Base-by-base conservation (phyloP, 78 protist genomes). In the Dictyostelium brefeldianum region DNA sequence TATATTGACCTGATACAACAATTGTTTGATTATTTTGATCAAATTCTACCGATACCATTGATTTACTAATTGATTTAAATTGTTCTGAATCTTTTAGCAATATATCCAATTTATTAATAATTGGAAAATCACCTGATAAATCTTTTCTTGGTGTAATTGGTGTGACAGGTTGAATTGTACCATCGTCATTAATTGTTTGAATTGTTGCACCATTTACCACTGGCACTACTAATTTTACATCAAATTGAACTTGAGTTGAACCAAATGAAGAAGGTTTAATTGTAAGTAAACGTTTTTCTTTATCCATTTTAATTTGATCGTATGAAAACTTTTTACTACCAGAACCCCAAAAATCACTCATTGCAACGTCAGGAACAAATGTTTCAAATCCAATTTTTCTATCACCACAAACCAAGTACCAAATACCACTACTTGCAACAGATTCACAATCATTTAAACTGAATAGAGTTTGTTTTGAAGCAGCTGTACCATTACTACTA, bases 331-430 rank as follows among this genome's bases (percentile, higher is more conserved):
- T 87, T 27, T 87, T 87, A 12, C 57, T 31, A 25, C 85, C 84
- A 14, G 79, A 31, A 6, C 93, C 93, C 93, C 93, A 87, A 10
- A 87, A 87, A 54, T 87, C 93, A n/a, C 54, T 53, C 78, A 87
- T 27, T 0, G 93, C 93, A 54, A 87, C 93, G 77, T 87, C 93
- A 3, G 93, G 93, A 41, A 87, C 93, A 87, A 87, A 87, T 14
- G 64, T 64, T n/a, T 87, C 93, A 0, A 87, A 81, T 53, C 46
- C 8, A n/a, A 87, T 87, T 18, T 65, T 74, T 74, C 79, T 56
- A 31, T 56, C 73, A 36, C 84, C 84, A 64, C 93, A 87, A 6
- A 36, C 14, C 1, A 87, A 47, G n/a, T 27, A 87, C 93, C 93
- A 87, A 11, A 59, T 62, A 25, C 93, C 84, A 65, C 54, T 56